These are phyloP conservation scores for Trichophaea hybrida DNA, from an alignment of 2,329 filamentous ascomycete species.

Conservation along the genomic window DNA sequence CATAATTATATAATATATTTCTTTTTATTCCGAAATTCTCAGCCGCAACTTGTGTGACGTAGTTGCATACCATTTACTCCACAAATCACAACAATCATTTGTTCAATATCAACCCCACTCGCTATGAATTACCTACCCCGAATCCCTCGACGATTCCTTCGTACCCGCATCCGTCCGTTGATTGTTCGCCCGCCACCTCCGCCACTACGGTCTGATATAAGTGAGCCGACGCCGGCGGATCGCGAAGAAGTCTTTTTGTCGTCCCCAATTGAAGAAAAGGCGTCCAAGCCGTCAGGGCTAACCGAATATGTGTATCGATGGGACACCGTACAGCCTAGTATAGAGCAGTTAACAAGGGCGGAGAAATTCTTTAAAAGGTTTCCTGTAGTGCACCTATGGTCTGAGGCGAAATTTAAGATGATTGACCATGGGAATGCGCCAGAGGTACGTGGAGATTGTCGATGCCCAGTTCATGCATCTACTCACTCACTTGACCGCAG, in stretches of 20 bases:
- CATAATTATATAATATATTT: not conserved
- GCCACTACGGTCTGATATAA: not conserved
- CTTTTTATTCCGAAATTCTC: not conserved
- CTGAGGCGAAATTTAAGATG: conserved; percentile 44
- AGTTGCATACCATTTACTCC: too few relatives aligned
- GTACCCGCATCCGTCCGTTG: not conserved
- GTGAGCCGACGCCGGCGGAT: too few relatives aligned
- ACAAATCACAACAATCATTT: too few relatives aligned
- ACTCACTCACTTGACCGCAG: not conserved
- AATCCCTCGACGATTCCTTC: not conserved
- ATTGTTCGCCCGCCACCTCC: not conserved
- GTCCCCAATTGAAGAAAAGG: not conserved
- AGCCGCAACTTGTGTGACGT: not conserved
- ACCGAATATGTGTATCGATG: conserved; percentile 32
- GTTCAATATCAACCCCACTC: too few relatives aligned
- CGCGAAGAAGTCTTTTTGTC: not conserved
- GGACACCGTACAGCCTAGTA: conserved; percentile 37
- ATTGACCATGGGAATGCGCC: conserved; percentile 38
- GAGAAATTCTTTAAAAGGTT: conserved; percentile 36
- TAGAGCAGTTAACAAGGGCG: conserved; percentile 35
- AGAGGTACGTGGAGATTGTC: conserved; percentile 27
- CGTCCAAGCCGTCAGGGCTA: not conserved
- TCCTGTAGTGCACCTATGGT: conserved; percentile 44
- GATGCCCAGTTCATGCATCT: too few relatives aligned
- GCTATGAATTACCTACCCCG: not conserved